Evolutionary conservation across 2,329 filamentous ascomycete species (phyloP).

Genomic region (Ophiostoma fasciatum): DNA sequence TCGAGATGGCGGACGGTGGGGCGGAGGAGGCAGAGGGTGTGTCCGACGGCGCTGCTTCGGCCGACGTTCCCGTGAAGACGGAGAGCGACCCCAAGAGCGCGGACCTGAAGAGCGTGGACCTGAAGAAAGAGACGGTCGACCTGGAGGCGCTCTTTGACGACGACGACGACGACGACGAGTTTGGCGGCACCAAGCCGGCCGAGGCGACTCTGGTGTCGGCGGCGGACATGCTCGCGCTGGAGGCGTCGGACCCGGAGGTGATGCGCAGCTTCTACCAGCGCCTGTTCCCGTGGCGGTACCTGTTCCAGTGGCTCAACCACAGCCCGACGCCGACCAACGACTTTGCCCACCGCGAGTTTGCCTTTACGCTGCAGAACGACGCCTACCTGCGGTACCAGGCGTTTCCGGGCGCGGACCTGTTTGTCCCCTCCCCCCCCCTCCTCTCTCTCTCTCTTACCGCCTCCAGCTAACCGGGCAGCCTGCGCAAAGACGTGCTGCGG

Average conservation of each 20-base stretch:
- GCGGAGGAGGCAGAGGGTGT: no score
- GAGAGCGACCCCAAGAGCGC: no score
- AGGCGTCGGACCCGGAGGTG: conserved; percentile 56
- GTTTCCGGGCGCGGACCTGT: conserved; percentile 39
- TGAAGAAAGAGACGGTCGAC: conserved; percentile 25
- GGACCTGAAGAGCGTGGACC: no score
- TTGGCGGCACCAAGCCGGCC: conserved; percentile 25
- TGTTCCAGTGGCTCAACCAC: conserved; percentile 98
- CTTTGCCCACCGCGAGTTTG: conserved; percentile 89
- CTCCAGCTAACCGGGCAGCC: no score
- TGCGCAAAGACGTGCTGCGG: conserved; percentile 81
- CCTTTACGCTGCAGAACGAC: conserved; percentile 85
- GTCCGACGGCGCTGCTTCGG: conserved; percentile 10
- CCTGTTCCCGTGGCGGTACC: conserved; percentile 82
- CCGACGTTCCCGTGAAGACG: conserved; percentile 1
- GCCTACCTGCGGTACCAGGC: conserved; percentile 86
- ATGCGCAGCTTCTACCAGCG: conserved; percentile 93
- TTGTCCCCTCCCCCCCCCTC: no score
- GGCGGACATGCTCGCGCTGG: conserved; percentile 18
- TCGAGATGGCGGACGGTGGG: conserved; percentile 15
- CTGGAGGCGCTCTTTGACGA: conserved; percentile 42
- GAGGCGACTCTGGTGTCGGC: not conserved
- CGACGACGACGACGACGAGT: conserved; percentile 46
- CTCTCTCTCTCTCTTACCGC: no score
- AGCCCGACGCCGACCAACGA: conserved; percentile 72